Evolutionary conservation across 2,329 filamentous ascomycete genomes (phyloP).

Genomic region (Ophiocordyceps sinensis): DNA sequence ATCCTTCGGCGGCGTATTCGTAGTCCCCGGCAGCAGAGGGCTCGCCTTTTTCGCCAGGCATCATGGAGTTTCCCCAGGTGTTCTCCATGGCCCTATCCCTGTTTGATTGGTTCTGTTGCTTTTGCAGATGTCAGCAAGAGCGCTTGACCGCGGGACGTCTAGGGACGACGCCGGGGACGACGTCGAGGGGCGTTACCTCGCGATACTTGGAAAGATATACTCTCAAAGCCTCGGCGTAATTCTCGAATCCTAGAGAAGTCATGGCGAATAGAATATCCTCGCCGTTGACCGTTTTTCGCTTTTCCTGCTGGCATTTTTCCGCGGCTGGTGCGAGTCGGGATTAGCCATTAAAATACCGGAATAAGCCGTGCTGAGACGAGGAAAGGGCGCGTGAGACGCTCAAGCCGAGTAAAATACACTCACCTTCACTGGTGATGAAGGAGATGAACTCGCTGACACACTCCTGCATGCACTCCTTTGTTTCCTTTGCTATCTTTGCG

Average conservation of each 20-base stretch:
- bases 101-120: constrained; percentile 28
- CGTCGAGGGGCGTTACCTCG: constrained; percentile 44
- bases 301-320: constrained; percentile 98
- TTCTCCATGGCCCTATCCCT: constrained; percentile 23
- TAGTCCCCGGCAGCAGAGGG: constrained; percentile 20
- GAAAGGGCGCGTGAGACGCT: background rate
- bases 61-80: constrained; percentile 16
- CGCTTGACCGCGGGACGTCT: background rate
- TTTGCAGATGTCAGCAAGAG: constrained; percentile 2
- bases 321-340: constrained; percentile 49
- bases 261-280: constrained; percentile 98
- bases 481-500: constrained; percentile 97
- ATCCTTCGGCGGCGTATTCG: constrained; percentile 26
- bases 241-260: constrained; percentile 97
- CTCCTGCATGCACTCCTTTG: constrained; percentile 99
- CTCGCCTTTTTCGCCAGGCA: constrained; percentile 18
- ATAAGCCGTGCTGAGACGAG: background rate
- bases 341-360: background rate
- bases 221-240: constrained; percentile 94
- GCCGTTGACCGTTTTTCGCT: constrained; percentile 97
- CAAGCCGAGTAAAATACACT: constrained; percentile 16
- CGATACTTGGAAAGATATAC: constrained; percentile 96
- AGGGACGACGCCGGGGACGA: background rate
- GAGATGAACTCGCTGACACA: constrained; percentile 99
- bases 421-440: constrained; percentile 98